These are phyloP conservation scores for Kluyveromyces wickerhamii DNA, from an alignment of 805 yeast species.

Conservation along the genomic window DNA sequence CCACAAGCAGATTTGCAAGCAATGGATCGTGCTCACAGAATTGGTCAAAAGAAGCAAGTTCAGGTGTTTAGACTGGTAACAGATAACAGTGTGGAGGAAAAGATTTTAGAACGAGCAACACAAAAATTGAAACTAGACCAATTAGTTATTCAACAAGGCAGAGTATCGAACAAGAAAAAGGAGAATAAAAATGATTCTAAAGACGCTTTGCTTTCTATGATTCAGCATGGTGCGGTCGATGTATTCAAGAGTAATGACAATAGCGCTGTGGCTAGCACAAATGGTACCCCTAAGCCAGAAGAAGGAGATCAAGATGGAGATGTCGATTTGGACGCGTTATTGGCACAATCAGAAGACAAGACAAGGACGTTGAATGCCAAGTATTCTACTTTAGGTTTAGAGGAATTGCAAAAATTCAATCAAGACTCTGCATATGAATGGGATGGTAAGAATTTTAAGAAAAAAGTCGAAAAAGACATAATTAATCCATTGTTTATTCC, in stretches of 20 bases:
- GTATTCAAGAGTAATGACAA: conserved; percentile 33
- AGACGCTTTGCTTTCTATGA: conserved; percentile 72
- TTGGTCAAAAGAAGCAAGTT: conserved; percentile 80
- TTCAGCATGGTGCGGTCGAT: conserved; percentile 74
- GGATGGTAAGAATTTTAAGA: conserved; percentile 79
- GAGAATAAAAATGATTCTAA: conserved; percentile 38
- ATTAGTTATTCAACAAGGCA: conserved; percentile 74
- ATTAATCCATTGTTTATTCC: conserved; percentile 66
- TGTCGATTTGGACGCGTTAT: conserved; percentile 51
- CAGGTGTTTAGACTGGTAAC: conserved; percentile 71
- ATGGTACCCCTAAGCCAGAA: conserved; percentile 23
- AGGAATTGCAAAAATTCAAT: conserved; percentile 69
- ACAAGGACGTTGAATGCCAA: conserved; percentile 54
- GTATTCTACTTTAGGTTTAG: conserved; percentile 61
- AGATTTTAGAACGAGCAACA: conserved; percentile 72
- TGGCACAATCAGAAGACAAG: conserved; percentile 53
- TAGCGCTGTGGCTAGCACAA: conserved; percentile 14
- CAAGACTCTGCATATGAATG: conserved; percentile 76
- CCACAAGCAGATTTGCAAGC: conserved; percentile 88
- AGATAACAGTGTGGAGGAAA: conserved; percentile 78
- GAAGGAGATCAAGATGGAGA: conserved; percentile 32
- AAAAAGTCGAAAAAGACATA: conserved; percentile 40
- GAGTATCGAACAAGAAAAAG: conserved; percentile 27
- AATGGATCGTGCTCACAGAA: conserved; percentile 85
- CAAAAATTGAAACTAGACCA: conserved; percentile 74